Percentiles rank a stretch among this genome's conserved stretches.
Evolutionary conservation across 768 basidiomycete genomes (phyloP).

Genomic region (Rubroboletus pulcherrimus): DNA sequence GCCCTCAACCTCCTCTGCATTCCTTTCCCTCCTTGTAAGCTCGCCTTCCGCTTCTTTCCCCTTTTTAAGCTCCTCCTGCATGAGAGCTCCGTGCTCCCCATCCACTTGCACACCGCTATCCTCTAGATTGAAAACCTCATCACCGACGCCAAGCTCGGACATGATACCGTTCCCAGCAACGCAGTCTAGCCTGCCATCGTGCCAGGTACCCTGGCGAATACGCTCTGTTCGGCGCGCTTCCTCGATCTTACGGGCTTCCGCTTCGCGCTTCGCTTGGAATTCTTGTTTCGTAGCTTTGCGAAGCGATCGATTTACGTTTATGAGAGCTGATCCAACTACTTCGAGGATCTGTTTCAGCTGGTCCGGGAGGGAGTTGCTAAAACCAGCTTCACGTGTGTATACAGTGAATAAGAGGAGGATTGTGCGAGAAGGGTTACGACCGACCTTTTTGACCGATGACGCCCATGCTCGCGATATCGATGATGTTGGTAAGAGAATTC

Average conservation of each 20-base stretch:
- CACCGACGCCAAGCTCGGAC: slow-evolving; percentile 79
- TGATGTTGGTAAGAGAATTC: slow-evolving; percentile 72
- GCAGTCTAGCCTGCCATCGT: slow-evolving; percentile 83
- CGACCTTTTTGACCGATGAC: slow-evolving; percentile 93
- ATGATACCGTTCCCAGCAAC: slow-evolving; percentile 85
- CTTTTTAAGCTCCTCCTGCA: slow-evolving; percentile 19
- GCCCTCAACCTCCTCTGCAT: slow-evolving; percentile 45
- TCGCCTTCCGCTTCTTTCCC: slow-evolving; percentile 33
- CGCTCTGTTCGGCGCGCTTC: slow-evolving; percentile 39
- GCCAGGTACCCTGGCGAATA: slow-evolving; percentile 68
- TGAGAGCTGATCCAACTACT: slow-evolving; percentile 70
- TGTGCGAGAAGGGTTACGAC: neutral
- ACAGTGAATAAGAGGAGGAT: neutral
- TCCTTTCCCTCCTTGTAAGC: slow-evolving; percentile 27
- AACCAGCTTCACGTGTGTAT: slow-evolving; percentile 54
- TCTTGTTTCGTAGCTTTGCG: slow-evolving; percentile 40
- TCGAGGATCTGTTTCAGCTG: slow-evolving; percentile 84
- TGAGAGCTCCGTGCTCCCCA: slow-evolving; percentile 3
- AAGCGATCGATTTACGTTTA: slow-evolving; percentile 54
- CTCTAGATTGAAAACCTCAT: slow-evolving; percentile 50
- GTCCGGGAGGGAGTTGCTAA: slow-evolving; percentile 73
- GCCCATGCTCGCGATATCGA: slow-evolving; percentile 90
- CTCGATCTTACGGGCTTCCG: slow-evolving; percentile 35
- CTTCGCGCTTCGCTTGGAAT: slow-evolving; percentile 36
- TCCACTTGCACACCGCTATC: slow-evolving; percentile 28